Evolutionary conservation across 495 filamentous ascomycete genomes (phyloP), one percentile per base, ranked within the genome.

Genomic region (Peziza echinospora): DNA sequence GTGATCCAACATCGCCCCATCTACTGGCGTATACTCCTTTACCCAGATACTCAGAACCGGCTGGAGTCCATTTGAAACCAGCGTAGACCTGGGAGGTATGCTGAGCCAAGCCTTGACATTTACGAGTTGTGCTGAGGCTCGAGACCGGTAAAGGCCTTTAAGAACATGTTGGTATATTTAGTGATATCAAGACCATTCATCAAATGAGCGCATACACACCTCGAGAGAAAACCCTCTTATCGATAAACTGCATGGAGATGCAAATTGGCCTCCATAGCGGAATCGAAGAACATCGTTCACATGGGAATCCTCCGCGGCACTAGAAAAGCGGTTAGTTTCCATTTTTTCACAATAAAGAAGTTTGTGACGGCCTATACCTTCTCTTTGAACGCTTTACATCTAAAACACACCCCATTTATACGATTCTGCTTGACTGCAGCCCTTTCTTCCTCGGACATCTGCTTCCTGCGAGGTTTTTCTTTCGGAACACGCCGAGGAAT

Each of bases 321-420:
- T 59, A 44, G 17, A 50, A 10, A 37, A 37, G 19, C 13, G 13
- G 30, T 37, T 4, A 37, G 30, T 17, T 3, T 37, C 2, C 3
- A 13, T 34, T 7, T 4, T 0, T 17, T 37, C 3, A 17, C 19
- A 5, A 37, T 17, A 11, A 11, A 37, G 26, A 37, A 6, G 6
- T 5, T 5, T 1, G n/a, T 46, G 11, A 7, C 11, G 41, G 37
- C 21, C 11, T 5, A 26, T 59, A 59, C 56, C 34, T 47, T 59
- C 53, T 59, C 56, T 41, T 59, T 59, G 26, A 59, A 59, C 47
- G 55, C 48, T 46, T 59, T 59, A 28, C 56, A 59, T n/a, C 56
- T 46, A 25, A 58, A 47, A 41, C 56, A 59, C n/a, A 59, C 56
- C 5, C 56, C 56, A 40, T 45, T 44, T 26, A 51, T 58, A 24